Conservation (phyloP, 495 filamentous ascomycete species). For the Penicillium riverlandense region DNA sequence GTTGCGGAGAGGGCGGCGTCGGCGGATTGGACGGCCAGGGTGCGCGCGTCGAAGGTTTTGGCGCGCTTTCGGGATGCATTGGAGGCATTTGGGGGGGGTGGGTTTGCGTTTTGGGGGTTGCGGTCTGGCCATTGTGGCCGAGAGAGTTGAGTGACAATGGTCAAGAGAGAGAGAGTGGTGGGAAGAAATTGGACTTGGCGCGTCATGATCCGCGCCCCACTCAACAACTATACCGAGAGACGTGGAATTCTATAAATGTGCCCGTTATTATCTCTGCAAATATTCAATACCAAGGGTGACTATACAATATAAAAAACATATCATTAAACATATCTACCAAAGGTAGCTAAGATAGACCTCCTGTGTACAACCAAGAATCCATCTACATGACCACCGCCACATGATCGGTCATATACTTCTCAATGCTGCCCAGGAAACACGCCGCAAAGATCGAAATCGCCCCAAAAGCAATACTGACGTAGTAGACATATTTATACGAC, state of each 20-base stretch:
- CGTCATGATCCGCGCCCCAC: conserved; percentile 17
- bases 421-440: conserved; percentile 56
- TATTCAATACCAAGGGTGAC: background rate
- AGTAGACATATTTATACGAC: conserved; percentile 62
- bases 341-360: no score
- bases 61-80: conserved; percentile 48
- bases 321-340: no score
- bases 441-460: conserved; percentile 54
- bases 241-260: no score
- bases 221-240: no score
- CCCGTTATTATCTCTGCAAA: background rate
- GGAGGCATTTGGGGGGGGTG: conserved; percentile 5
- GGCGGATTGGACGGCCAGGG: conserved; percentile 63
- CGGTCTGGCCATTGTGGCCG: conserved; percentile 29
- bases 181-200: conserved; percentile 13
- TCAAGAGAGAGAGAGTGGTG: no score
- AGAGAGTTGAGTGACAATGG: no score
- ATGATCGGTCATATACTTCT: conserved; percentile 61
- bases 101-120: conserved; percentile 28
- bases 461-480: conserved; percentile 62
- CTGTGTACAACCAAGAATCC: no score
- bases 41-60: conserved; percentile 61
- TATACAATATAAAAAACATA: background rate
- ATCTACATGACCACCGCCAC: conserved; percentile 56
- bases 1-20: conserved; percentile 63